Base-by-base conservation (phyloP, 2,329 filamentous ascomycete species). In the Helicocarpus griseus region DNA sequence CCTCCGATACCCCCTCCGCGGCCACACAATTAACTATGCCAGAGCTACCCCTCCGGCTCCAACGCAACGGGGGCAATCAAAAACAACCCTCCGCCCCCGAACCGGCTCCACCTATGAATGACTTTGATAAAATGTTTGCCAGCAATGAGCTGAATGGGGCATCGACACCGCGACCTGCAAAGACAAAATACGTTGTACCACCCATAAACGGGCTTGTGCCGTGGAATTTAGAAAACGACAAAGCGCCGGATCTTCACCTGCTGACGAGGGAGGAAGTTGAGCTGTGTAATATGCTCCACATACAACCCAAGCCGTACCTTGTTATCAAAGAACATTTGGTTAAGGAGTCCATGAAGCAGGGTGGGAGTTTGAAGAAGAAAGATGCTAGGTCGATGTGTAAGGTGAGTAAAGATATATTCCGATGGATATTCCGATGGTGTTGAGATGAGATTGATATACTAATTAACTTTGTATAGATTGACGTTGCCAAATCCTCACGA, bases 281-380 rank as follows among this genome's bases (percentile, higher is more conserved):
- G 62, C 73, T 98, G 0, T 98, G 93, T 72, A 87, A 87, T 60
- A 78, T 86, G 38, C 78, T 95, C 13, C 81, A 89, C 39, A 73
- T 98, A 49, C 86, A 93, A 68, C 93, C 93, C 0, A 98, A 98
- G 72, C 88, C 93, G 1, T 98, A 96, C 67, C 71, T 96, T 4
- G 89, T 89, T 63, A 89, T 97, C 69, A 98, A 98, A 69, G 89
- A 96, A 66, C 83, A 87, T 55, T 76, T 97, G n/a, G 70, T 97
- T 49, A 87, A 88, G 61, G 91, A 97, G 65, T 88, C 91, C 0
- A 80, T 95, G 66, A 93, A 91, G 70, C 83, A 84, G 53, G 91
- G 93, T 53, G 93, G 93, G 1, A 80, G 78, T 11, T 72, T 98
- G 6, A 97, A 95, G 76, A 95, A 93, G 78, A 97, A 96, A 71